phyloP scores from a whole-genome alignment of 257 asterid species.

The Ligustrum vulgare region DNA sequence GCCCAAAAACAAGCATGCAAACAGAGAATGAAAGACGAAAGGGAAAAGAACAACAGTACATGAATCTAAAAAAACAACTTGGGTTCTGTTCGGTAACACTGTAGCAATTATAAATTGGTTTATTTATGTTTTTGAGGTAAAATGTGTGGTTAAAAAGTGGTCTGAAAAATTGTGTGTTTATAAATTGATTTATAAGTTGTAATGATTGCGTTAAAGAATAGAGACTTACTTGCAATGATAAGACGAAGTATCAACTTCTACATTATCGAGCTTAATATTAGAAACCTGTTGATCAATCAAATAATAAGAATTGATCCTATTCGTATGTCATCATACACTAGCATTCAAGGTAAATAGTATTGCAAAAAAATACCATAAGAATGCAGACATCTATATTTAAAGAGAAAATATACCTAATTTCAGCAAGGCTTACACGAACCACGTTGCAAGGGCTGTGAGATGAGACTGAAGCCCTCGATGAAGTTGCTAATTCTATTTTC shows the following conservation, averaged over 20 bases:
- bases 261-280: slow-evolving; percentile 48
- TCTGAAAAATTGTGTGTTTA: no score
- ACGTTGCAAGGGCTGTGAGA: background rate
- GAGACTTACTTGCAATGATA: slow-evolving; percentile 79
- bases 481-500: no score
- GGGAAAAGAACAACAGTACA: background rate
- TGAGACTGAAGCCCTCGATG: no score
- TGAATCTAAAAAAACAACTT: slow-evolving; percentile 21
- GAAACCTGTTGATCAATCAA: slow-evolving; percentile 54
- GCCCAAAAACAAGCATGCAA: background rate
- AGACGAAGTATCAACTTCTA: slow-evolving; percentile 67
- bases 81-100: no score
- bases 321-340: background rate
- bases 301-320: slow-evolving; percentile 1
- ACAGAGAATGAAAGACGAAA: background rate
- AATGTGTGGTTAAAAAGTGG: no score
- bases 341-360: slow-evolving; percentile 3
- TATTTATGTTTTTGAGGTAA: no score
- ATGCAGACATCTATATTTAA: background rate
- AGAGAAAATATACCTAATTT: background rate
- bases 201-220: no score
- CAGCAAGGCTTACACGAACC: background rate
- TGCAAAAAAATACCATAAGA: background rate
- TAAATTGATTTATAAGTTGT: no score
- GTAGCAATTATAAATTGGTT: no score